Evolutionary conservation across 352 stramenopile genomes (phyloP).

Genomic region (Phytophthora nicotianae): DNA sequence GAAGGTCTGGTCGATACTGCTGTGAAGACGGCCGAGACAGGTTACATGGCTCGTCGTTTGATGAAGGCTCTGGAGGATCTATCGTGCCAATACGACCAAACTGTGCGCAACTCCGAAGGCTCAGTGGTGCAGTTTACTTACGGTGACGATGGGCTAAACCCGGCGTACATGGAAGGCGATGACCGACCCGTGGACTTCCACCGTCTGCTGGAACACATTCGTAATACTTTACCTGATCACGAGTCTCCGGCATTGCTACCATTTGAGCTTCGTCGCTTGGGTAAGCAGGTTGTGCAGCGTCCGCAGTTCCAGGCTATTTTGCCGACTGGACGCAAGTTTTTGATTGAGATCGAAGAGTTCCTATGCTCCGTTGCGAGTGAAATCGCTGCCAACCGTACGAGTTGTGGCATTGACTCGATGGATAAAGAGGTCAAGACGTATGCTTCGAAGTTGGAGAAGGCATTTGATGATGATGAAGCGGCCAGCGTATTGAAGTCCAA

Average conservation of each 20-base stretch:
- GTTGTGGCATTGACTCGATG: conserved; percentile 67
- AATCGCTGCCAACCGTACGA: conserved; percentile 58
- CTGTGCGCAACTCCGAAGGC: conserved; percentile 88
- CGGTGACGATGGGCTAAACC: conserved; percentile 99
- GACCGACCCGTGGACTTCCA: conserved; percentile 97
- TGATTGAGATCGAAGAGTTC: conserved; percentile 91
- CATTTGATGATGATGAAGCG: conserved; percentile 63
- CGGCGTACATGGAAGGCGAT: conserved; percentile 95
- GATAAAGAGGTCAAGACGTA: conserved; percentile 72
- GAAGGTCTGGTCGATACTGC: conserved; percentile 99
- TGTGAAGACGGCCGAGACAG: conserved; percentile 99
- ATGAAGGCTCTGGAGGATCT: conserved; percentile 99
- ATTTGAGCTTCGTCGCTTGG: conserved; percentile 83
- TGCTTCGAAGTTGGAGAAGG: conserved; percentile 64
- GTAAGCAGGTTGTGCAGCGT: conserved; percentile 86
- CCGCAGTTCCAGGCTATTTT: conserved; percentile 84
- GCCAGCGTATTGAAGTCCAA: conserved; percentile 27
- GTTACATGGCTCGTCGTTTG: conserved; percentile 98
- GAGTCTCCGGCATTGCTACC: conserved; percentile 74
- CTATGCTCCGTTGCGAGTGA: conserved; percentile 67
- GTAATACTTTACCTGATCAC: conserved; percentile 74
- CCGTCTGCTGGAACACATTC: conserved; percentile 91
- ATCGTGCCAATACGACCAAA: conserved; percentile 94
- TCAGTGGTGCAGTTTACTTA: conserved; percentile 99
- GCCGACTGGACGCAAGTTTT: conserved; percentile 88